Conservation (phyloP, 768 basidiomycete species). For the Xerocomellus intermedius region DNA sequence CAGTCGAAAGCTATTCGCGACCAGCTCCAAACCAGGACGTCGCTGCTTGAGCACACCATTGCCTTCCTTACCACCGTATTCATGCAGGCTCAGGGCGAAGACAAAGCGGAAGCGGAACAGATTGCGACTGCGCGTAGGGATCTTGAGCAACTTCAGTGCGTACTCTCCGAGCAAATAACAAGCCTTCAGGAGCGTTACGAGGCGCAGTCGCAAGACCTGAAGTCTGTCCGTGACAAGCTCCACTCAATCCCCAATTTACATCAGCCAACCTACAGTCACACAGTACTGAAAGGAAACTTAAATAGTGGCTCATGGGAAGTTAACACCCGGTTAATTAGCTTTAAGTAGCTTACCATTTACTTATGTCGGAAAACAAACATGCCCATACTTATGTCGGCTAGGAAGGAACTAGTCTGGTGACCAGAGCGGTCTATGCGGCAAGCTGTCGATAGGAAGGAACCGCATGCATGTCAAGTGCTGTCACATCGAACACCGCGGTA, state of each 20-base stretch:
- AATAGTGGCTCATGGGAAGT: too few species aligned
- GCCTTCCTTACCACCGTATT: not conserved
- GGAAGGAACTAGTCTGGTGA: too few species aligned
- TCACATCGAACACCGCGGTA: too few species aligned
- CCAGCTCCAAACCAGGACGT: not conserved
- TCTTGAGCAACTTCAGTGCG: not conserved
- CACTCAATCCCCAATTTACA: not conserved
- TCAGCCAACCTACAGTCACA: too few species aligned
- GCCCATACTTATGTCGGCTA: too few species aligned
- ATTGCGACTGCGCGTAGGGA: not conserved
- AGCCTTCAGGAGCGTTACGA: not conserved
- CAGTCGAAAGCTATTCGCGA: not conserved
- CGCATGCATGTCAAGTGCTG: too few species aligned
- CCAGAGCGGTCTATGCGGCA: too few species aligned
- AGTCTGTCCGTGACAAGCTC: not conserved
- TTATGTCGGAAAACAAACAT: too few species aligned
- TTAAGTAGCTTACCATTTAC: too few species aligned
- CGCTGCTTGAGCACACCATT: not conserved
- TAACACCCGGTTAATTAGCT: too few species aligned
- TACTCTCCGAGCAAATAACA: not conserved
- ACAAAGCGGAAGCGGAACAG: not conserved
- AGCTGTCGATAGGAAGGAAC: too few species aligned
- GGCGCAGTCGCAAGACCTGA: conserved; percentile 1
- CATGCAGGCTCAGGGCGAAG: not conserved
- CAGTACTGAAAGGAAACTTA: too few species aligned